Evolutionary conservation across 2,329 filamentous ascomycete species (phyloP).

Genomic region (Paraphaeosphaeria sporulosa): DNA sequence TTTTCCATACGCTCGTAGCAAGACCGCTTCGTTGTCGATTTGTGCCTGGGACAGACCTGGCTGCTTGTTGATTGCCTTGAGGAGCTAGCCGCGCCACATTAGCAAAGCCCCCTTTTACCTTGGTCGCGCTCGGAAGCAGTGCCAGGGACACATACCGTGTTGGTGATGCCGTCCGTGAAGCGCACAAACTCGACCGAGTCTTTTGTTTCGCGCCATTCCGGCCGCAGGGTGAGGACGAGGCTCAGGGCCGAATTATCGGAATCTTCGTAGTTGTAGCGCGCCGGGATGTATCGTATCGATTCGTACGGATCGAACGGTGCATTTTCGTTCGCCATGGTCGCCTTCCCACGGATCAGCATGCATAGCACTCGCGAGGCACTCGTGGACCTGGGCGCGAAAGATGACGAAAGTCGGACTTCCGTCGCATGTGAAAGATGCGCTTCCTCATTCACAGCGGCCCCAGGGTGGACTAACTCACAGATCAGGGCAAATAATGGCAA

Average conservation of each 20-base stretch:
- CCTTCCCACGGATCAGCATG: constrained; percentile 10
- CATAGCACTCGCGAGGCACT: background rate
- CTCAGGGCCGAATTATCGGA: constrained; percentile 79
- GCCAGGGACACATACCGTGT: constrained; percentile 69
- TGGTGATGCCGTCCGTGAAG: constrained; percentile 98
- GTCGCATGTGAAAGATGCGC: constrained; percentile 14
- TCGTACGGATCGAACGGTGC: constrained; percentile 35
- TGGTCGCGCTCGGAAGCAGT: too few species aligned
- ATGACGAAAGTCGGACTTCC: constrained; percentile 3
- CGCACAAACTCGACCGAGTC: constrained; percentile 83
- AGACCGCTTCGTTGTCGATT: constrained; percentile 82
- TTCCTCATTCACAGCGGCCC: background rate
- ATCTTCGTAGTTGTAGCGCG: constrained; percentile 79
- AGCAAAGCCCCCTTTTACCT: constrained; percentile 10
- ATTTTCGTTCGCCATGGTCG: constrained; percentile 22
- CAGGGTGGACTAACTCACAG: background rate
- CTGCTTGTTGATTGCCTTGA: constrained; percentile 76
- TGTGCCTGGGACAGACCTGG: constrained; percentile 76
- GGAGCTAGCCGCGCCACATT: constrained; percentile 53
- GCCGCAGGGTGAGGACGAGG: constrained; percentile 80
- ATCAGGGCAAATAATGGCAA: background rate
- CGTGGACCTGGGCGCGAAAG: background rate
- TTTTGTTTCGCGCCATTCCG: constrained; percentile 79
- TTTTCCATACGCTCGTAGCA: constrained; percentile 92
- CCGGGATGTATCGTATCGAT: constrained; percentile 66